A percentile compares a stretch with the other conserved stretches of the same genome.
Evolutionary conservation across 495 filamentous ascomycete genomes (phyloP).

Genomic region (Aspergillus incahuasiensis): DNA sequence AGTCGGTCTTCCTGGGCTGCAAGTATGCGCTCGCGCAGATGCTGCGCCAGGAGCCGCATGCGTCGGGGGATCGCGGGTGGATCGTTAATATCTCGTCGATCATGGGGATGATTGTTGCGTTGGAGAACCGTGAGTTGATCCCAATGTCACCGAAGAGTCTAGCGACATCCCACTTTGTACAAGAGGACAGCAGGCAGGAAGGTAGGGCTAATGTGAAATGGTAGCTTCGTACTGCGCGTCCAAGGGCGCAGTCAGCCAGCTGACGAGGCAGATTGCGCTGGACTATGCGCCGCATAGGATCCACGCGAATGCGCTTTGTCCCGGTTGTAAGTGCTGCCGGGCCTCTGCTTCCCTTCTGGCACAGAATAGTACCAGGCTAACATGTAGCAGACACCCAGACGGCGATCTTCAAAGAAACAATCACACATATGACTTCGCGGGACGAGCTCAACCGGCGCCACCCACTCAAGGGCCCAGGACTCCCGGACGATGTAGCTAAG

Average conservation of each 20-base stretch:
- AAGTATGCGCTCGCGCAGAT: constrained; percentile 48
- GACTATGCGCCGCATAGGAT: constrained; percentile 49
- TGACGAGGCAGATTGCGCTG: constrained; percentile 45
- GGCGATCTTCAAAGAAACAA: constrained; percentile 18
- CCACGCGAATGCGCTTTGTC: constrained; percentile 51
- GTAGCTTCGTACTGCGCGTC: constrained; percentile 45
- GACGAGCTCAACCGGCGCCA: constrained; percentile 20
- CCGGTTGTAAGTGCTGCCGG: constrained; percentile 40
- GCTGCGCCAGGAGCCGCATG: constrained; percentile 40
- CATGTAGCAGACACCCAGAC: constrained; percentile 21
- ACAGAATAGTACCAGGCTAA: too few relatives aligned
- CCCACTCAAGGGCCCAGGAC: constrained; percentile 40
- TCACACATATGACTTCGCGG: not conserved
- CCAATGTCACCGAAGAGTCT: too few relatives aligned
- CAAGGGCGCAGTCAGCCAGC: constrained; percentile 44
- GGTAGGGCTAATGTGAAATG: too few relatives aligned
- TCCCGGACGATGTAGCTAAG: constrained; percentile 43
- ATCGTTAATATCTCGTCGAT: constrained; percentile 49
- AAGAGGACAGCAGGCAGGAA: too few relatives aligned
- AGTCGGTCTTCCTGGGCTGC: constrained; percentile 45
- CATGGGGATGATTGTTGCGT: constrained; percentile 33
- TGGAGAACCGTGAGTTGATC: constrained; percentile 7
- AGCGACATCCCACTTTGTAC: too few relatives aligned
- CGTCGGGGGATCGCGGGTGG: constrained; percentile 46
- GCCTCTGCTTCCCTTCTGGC: too few relatives aligned